Base-by-base conservation (phyloP, 2,329 filamentous ascomycete species). In the Dichotomopilus funicola region DNA sequence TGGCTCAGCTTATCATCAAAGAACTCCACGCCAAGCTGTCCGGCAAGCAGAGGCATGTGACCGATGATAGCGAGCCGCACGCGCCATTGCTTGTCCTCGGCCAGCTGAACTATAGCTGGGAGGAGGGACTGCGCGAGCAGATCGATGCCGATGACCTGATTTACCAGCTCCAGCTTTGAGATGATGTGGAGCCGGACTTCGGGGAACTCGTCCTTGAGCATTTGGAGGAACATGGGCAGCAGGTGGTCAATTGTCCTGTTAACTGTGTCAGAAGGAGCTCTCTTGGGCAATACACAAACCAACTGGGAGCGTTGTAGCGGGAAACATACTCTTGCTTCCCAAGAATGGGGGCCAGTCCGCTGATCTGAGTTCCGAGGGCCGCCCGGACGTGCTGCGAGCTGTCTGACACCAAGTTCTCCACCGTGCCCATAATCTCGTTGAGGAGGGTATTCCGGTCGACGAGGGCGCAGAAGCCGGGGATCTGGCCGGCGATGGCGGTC, bases 161-260 rank as follows among this genome's bases (percentile, higher is more conserved):
- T 99, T 62, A 99, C 94, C 61, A 95, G 83, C 76, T 99, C 95
- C 54, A 99, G 85, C 75, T 99, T 99, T n/a, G 94, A 97, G 68
- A 99, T 99, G 71, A 99, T 99, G 75, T 99, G 95, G 57, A 99
- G 84, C 60, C 94, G 88, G 51, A 99, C 94, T 70, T 99, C 94
- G 27, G 94, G 94, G 72, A 96, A 97, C 69, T 99, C 94, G 67
- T 99, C 94, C 80, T 97, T 99, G 66, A 99, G 85, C 94, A 99
- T 99, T 72, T 95, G 89, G 53, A 99, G 80, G 74, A 99, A 97
- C 92, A 99, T 99, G 53, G 94, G 94, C 45, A 99, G 82, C 45
- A 99, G 84, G 71, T 99, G 94, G 64, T 94, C 87, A 63, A 96
- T 97, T 35, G 94, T 99, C 73, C 89, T 94, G 63, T n/a, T 3